phyloP scores from a whole-genome alignment of 495 filamentous ascomycete species.

The Podospora bellae-mahoneyi region DNA sequence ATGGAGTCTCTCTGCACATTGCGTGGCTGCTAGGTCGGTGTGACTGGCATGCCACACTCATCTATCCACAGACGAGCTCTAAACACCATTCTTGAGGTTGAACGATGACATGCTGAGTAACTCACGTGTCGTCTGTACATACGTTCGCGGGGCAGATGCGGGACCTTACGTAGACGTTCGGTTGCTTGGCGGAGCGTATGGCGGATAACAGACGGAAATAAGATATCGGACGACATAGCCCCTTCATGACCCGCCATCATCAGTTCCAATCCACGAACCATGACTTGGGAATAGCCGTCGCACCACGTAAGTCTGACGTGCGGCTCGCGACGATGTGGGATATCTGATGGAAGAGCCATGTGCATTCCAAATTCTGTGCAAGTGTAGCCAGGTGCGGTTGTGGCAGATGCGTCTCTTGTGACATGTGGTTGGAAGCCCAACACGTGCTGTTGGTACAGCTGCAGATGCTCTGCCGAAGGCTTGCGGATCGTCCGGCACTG shows the following conservation, averaged over 20 bases:
- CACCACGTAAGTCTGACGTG: conserved; percentile 16
- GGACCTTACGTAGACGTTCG: conserved; percentile 3
- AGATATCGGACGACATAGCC: conserved; percentile 16
- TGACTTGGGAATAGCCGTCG: background rate
- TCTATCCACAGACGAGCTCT: background rate
- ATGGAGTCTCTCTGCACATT: background rate
- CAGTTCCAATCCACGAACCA: background rate
- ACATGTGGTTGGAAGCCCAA: conserved; percentile 9
- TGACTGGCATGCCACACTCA: background rate
- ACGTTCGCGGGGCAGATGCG: conserved; percentile 1
- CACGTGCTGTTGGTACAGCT: conserved; percentile 3
- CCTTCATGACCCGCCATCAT: conserved; percentile 3
- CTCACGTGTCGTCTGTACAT: conserved; percentile 1
- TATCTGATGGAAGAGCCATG: background rate
- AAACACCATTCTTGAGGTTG: background rate
- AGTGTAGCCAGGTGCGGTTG: conserved; percentile 1
- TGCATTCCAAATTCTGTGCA: background rate
- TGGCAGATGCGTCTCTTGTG: background rate
- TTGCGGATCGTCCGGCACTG: conserved; percentile 12
- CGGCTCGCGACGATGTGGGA: background rate
- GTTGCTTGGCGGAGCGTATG: conserved; percentile 1
- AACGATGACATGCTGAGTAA: conserved; percentile 8
- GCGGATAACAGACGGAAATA: conserved; percentile 8
- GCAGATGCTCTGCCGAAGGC: background rate
- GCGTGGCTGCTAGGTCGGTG: background rate